A percentile compares a stretch with the other conserved stretches of the same genome.
Evolutionary conservation across 106 monocot species (phyloP).

Genomic region (Allium cepa): DNA sequence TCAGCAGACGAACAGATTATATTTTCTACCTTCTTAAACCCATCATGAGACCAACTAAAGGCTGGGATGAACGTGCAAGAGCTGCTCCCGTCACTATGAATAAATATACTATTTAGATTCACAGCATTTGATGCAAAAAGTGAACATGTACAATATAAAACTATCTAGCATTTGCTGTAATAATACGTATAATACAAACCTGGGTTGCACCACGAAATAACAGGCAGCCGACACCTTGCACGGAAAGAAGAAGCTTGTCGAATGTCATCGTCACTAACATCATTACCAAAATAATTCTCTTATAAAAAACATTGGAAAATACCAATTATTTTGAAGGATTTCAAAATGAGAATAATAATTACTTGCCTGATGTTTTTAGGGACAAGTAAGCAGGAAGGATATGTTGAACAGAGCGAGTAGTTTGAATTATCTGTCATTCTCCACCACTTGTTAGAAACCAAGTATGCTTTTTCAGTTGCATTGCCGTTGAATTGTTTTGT

Average conservation of each 20-base stretch:
- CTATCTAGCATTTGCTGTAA: no score
- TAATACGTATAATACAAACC: constrained; percentile 34
- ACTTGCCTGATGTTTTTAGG: constrained; percentile 79
- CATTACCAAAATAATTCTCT: no score
- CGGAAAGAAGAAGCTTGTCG: constrained; percentile 81
- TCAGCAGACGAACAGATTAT: no score
- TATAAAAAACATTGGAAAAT: neutral
- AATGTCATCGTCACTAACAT: constrained; percentile 78
- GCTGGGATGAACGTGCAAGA: constrained; percentile 96
- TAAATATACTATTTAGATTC: neutral
- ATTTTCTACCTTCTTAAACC: constrained; percentile 58
- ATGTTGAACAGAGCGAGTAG: constrained; percentile 70
- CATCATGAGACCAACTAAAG: constrained; percentile 90
- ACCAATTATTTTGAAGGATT: neutral
- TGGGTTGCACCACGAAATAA: constrained; percentile 88
- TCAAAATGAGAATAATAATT: neutral
- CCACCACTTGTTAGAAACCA: constrained; percentile 60
- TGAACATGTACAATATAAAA: no score
- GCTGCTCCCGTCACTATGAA: constrained; percentile 73
- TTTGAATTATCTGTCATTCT: constrained; percentile 66
- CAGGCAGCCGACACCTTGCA: constrained; percentile 71
- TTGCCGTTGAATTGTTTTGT: constrained; percentile 17
- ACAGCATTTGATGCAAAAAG: no score
- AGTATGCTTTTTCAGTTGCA: constrained; percentile 26
- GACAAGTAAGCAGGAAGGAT: constrained; percentile 78